Conservation (phyloP, 805 yeast genomes). For the Gaillardinia entomophila region DNA sequence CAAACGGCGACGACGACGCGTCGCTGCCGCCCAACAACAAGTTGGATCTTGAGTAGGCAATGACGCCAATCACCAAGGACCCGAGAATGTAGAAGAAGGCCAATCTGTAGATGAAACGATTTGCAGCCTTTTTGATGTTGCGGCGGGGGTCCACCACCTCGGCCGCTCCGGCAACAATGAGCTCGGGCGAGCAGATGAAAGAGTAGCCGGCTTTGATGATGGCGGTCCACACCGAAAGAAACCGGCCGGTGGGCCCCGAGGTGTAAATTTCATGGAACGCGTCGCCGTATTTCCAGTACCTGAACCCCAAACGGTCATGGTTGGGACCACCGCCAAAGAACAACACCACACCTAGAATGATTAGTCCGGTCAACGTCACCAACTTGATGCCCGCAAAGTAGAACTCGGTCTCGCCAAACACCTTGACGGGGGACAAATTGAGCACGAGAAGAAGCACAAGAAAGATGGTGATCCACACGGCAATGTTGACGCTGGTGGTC, state of each 20-base stretch:
- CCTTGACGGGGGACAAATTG: conserved; percentile 24
- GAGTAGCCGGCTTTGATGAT: conserved; percentile 22
- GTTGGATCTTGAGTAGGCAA: conserved; percentile 23
- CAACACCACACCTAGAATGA: conserved; percentile 28
- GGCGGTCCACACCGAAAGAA: conserved; percentile 18
- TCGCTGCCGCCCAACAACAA: conserved; percentile 19
- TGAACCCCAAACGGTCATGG: conserved; percentile 40
- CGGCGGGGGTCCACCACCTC: conserved; percentile 56
- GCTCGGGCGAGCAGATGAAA: conserved; percentile 43
- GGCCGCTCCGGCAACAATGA: conserved; percentile 47
- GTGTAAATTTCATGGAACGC: conserved; percentile 41
- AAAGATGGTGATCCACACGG: conserved; percentile 9
- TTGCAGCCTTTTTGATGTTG: conserved; percentile 57
- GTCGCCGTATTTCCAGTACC: conserved; percentile 16
- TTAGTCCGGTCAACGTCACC: conserved; percentile 24
- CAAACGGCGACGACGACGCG: conserved; percentile 74
- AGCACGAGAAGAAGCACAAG: conserved; percentile 6
- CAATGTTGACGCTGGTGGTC: conserved; percentile 13
- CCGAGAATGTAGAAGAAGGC: conserved; percentile 35
- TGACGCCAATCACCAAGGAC: conserved; percentile 35
- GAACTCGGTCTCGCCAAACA: conserved; percentile 34
- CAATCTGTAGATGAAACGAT: conserved; percentile 49
- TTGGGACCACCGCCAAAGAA: conserved; percentile 35
- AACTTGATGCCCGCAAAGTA: conserved; percentile 29
- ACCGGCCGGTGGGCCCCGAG: conserved; percentile 17